Evolutionary conservation across 2,329 filamentous ascomycete species (phyloP).

Genomic region (Ophiostoma ulmi): DNA sequence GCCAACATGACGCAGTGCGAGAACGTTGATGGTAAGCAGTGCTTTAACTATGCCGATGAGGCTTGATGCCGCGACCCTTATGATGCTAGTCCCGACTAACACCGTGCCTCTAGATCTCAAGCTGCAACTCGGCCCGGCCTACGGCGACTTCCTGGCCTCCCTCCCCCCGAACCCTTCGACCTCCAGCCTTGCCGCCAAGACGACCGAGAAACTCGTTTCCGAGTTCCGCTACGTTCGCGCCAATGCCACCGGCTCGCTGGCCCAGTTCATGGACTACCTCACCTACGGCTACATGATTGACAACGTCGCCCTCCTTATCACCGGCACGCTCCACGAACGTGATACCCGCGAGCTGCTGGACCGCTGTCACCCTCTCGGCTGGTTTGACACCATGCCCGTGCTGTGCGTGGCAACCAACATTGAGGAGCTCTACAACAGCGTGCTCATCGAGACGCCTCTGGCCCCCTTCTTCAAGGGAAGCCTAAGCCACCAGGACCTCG

Average conservation of each 20-base stretch:
- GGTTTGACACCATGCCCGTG: constrained; percentile 98
- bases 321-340: constrained; percentile 92
- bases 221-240: constrained; percentile 96
- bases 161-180: constrained; percentile 96
- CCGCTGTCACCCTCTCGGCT: constrained; percentile 91
- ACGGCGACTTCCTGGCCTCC: constrained; percentile 91
- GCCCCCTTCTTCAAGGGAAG: constrained; percentile 97
- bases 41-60: background rate
- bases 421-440: constrained; percentile 97
- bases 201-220: constrained; percentile 94
- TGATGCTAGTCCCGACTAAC: constrained; percentile 46
- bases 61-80: constrained; percentile 41
- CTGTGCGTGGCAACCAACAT: constrained; percentile 97
- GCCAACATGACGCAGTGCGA: constrained; percentile 96
- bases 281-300: constrained; percentile 99
- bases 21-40: constrained; percentile 76
- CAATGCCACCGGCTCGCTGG: constrained; percentile 83
- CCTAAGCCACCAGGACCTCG: constrained; percentile 90
- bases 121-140: constrained; percentile 91
- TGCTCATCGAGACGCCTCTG: constrained; percentile 91
- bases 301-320: constrained; percentile 96
- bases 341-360: constrained; percentile 94
- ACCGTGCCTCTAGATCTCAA: constrained; percentile 71
- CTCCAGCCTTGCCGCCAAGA: constrained; percentile 87
- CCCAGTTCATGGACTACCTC: constrained; percentile 95